phyloP scores from a whole-genome alignment of 345 rosid species.

The Euphorbia peplus region DNA sequence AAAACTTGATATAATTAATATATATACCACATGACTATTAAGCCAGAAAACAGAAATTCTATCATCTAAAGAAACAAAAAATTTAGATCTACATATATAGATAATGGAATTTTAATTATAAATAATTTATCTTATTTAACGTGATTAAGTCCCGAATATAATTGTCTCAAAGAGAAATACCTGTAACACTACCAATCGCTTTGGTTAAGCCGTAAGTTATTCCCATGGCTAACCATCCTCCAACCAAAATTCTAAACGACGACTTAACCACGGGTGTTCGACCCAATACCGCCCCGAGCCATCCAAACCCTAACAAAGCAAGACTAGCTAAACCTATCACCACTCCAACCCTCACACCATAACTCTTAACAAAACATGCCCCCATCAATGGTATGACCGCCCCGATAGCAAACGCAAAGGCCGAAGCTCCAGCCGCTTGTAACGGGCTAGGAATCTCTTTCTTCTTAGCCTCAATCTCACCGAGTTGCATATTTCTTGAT shows the following conservation, averaged over 20 bases:
- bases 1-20: no score
- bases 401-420: constrained; percentile 33
- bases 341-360: constrained; percentile 27
- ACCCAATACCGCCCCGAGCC: constrained; percentile 37
- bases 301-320: constrained; percentile 38
- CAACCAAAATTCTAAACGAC: constrained; percentile 34
- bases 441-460: constrained; percentile 36
- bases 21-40: neutral
- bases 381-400: constrained; percentile 38
- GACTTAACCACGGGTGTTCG: constrained; percentile 31
- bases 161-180: no score
- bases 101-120: no score
- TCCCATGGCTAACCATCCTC: constrained; percentile 49
- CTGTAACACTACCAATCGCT: constrained; percentile 15
- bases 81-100: no score
- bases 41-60: no score
- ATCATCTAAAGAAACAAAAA: no score
- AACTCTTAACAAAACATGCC: constrained; percentile 30
- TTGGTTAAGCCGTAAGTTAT: constrained; percentile 40
- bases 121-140: no score
- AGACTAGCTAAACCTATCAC: constrained; percentile 34
- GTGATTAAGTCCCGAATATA: no score
- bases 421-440: constrained; percentile 43
- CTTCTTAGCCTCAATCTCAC: constrained; percentile 16
- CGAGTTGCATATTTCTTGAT: neutral